phyloP scores from a whole-genome alignment of 2,329 filamentous ascomycete genomes.

The Botryotinia calthae region DNA sequence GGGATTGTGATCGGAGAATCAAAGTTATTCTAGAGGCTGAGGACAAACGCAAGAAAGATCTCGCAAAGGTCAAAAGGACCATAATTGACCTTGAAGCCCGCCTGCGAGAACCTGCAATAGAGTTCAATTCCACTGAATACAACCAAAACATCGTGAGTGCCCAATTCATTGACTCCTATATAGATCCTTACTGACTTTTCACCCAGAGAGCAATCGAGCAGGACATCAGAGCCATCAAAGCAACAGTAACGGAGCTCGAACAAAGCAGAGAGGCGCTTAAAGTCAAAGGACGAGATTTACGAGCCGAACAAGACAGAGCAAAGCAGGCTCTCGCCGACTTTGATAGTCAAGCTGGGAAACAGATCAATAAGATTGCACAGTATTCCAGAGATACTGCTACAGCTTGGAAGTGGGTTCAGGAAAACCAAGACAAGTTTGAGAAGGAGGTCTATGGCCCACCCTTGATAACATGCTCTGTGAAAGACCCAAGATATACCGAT shows the following conservation, averaged over 20 bases:
- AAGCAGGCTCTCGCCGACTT: slow-evolving; percentile 56
- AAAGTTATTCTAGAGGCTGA: slow-evolving; percentile 52
- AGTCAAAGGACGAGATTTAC: slow-evolving; percentile 42
- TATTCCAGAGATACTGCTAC: slow-evolving; percentile 61
- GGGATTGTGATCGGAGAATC: slow-evolving; percentile 45
- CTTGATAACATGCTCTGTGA: slow-evolving; percentile 62
- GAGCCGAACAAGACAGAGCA: slow-evolving; percentile 41
- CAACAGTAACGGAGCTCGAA: slow-evolving; percentile 33
- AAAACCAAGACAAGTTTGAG: slow-evolving; percentile 61
- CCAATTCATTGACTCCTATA: background rate
- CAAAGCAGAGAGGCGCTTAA: slow-evolving; percentile 33
- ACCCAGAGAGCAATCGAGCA: slow-evolving; percentile 58
- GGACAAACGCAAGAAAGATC: slow-evolving; percentile 49
- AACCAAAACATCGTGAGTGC: slow-evolving; percentile 68
- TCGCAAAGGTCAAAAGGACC: slow-evolving; percentile 49
- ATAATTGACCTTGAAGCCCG: slow-evolving; percentile 64
- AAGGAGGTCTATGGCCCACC: slow-evolving; percentile 65
- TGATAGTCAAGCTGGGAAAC: slow-evolving; percentile 72
- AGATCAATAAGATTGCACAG: slow-evolving; percentile 61
- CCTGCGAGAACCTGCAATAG: slow-evolving; percentile 58
- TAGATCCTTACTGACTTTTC: background rate
- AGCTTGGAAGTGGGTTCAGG: slow-evolving; percentile 80
- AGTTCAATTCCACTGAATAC: slow-evolving; percentile 68
- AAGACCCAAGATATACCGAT: slow-evolving; percentile 55
- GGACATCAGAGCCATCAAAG: slow-evolving; percentile 50